Evolutionary conservation across 306 rosid species (phyloP).

Genomic region (Hippophae gyantsensis): DNA sequence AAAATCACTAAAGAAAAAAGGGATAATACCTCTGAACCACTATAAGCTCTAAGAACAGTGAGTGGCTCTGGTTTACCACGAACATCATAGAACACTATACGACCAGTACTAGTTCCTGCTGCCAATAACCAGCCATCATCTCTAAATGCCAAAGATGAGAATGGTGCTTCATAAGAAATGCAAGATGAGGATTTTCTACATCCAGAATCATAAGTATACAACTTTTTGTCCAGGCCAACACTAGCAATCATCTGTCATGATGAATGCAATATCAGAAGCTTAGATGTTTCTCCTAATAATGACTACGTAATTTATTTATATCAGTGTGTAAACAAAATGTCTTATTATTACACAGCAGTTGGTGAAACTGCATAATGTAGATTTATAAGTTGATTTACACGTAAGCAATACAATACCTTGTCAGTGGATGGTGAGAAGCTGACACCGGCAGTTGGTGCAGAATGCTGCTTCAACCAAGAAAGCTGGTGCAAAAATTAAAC

Average conservation of each 20-base stretch:
- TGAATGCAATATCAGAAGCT: constrained; percentile 27
- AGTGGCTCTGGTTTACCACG: constrained; percentile 95
- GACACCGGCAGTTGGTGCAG: constrained; percentile 96
- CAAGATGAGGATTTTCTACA: constrained; percentile 74
- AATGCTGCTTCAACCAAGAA: constrained; percentile 96
- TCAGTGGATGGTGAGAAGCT: constrained; percentile 95
- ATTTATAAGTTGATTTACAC: background rate
- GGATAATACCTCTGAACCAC: constrained; percentile 38
- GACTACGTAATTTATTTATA: constrained; percentile 16
- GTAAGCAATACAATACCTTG: constrained; percentile 47
- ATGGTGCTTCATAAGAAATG: constrained; percentile 84
- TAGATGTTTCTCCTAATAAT: constrained; percentile 10
- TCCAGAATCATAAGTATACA: constrained; percentile 83
- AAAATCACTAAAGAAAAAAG: background rate
- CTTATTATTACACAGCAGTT: constrained; percentile 5
- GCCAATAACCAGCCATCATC: constrained; percentile 94
- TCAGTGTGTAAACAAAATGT: constrained; percentile 18
- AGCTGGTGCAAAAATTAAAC: constrained; percentile 29
- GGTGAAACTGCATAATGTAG: constrained; percentile 7
- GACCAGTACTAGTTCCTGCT: constrained; percentile 96
- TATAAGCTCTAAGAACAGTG: constrained; percentile 81
- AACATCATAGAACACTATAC: constrained; percentile 86
- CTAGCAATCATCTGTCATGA: constrained; percentile 77
- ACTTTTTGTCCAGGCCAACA: constrained; percentile 88
- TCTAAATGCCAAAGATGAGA: constrained; percentile 82